Percentiles rank a stretch among this genome's conserved stretches.
These are phyloP conservation scores for Gnetum montanum DNA, from an alignment of 75 land plant species.

Conservation along the genomic window DNA sequence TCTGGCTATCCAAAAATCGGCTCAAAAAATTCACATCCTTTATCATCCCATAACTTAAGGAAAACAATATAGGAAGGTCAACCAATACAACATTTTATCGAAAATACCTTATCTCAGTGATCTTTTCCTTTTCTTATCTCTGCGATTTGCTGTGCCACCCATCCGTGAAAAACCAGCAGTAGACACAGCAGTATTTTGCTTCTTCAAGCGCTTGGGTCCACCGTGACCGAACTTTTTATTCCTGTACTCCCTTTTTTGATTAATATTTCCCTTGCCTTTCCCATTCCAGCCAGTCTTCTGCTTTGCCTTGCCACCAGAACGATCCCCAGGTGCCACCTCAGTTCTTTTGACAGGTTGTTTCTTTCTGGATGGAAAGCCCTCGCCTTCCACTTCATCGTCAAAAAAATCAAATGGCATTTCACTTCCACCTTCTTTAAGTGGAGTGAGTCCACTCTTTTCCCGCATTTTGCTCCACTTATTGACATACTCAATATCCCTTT, in stretches of 20 bases:
- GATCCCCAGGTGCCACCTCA: constrained; percentile 69
- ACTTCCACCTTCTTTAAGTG: constrained; percentile 36
- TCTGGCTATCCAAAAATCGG: too few relatives aligned
- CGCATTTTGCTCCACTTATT: constrained; percentile 97
- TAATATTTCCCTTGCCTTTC: constrained; percentile 15
- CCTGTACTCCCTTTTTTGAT: constrained; percentile 31
- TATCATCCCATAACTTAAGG: too few relatives aligned
- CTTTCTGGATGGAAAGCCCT: constrained; percentile 20
- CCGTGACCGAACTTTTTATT: constrained; percentile 87
- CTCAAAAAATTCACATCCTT: too few relatives aligned
- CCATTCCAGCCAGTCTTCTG: constrained; percentile 4
- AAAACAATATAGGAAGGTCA: too few relatives aligned
- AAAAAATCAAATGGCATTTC: constrained; percentile 38
- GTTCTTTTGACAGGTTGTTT: constrained; percentile 22
- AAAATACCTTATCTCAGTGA: too few relatives aligned
- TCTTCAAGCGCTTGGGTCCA: constrained; percentile 74
- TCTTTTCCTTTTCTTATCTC: constrained; percentile 19
- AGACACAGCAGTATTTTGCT: constrained; percentile 82
- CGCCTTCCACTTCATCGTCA: constrained; percentile 18
- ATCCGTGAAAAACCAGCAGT: constrained; percentile 46
- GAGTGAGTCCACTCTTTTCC: constrained; percentile 46
- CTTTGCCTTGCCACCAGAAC: constrained; percentile 54
- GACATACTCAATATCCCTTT: constrained; percentile 79
- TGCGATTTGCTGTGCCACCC: constrained; percentile 5
- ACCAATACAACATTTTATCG: too few relatives aligned